These are phyloP conservation scores for Monascus ruber DNA, from an alignment of 2,329 filamentous ascomycete species.

Conservation along the genomic window DNA sequence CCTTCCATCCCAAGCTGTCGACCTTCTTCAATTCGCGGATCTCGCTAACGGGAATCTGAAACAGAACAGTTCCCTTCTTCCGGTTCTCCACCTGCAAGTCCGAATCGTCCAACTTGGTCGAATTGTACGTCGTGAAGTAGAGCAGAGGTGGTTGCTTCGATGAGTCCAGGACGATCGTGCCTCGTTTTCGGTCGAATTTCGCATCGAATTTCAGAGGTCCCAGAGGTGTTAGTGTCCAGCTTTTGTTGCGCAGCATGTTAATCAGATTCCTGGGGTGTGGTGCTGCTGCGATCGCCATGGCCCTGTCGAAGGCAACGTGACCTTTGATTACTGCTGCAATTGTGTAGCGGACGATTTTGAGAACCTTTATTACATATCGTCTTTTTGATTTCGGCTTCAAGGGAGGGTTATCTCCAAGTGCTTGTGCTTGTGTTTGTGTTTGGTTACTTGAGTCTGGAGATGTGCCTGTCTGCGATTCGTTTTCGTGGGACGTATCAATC, in stretches of 20 bases:
- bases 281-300: conserved; percentile 53
- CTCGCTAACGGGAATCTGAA: conserved; percentile 59
- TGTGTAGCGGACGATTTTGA: conserved; percentile 57
- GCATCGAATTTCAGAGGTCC: conserved; percentile 70
- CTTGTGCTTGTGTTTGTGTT: background rate
- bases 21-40: conserved; percentile 67
- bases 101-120: conserved; percentile 25
- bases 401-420: conserved; percentile 2
- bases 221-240: conserved; percentile 30
- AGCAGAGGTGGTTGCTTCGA: conserved; percentile 35
- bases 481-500: conserved; percentile 48
- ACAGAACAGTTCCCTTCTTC: conserved; percentile 47
- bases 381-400: conserved; percentile 9
- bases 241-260: conserved; percentile 51
- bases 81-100: conserved; percentile 38
- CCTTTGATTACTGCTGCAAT: conserved; percentile 64
- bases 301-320: conserved; percentile 57
- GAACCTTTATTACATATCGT: conserved; percentile 36
- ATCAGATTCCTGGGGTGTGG: conserved; percentile 57
- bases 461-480: conserved; percentile 52
- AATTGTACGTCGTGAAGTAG: conserved; percentile 44
- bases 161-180: conserved; percentile 54
- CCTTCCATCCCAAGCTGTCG: conserved; percentile 75
- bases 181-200: conserved; percentile 58
- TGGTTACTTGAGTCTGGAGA: background rate